phyloP scores from a whole-genome alignment of 2,329 filamentous ascomycete species.

The Bipolaris gigantea region DNA sequence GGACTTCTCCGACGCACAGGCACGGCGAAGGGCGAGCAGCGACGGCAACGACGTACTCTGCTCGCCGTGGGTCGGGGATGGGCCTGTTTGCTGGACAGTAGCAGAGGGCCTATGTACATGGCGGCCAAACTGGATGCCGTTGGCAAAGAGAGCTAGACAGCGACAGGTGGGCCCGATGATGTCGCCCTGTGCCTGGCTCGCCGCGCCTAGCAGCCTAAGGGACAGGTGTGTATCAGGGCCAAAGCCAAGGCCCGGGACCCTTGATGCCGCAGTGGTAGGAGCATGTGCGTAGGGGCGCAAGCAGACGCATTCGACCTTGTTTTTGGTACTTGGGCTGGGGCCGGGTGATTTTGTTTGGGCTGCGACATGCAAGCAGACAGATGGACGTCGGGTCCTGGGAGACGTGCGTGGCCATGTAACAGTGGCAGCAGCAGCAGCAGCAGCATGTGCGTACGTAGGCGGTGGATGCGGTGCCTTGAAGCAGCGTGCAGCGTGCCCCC shows the following conservation, averaged over 20 bases:
- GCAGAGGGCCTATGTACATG: background rate
- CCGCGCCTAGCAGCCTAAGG: slow-evolving; percentile 5
- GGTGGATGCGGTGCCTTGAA: background rate
- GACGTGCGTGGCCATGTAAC: too few relatives aligned
- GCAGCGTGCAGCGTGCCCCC: slow-evolving; percentile 6
- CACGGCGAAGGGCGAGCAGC: background rate
- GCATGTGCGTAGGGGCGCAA: too few relatives aligned
- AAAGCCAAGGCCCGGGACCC: slow-evolving; percentile 6
- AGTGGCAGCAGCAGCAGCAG: background rate
- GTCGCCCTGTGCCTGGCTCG: slow-evolving; percentile 13
- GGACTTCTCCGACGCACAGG: background rate
- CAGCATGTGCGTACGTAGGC: background rate
- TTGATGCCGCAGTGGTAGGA: slow-evolving; percentile 2
- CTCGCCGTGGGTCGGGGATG: background rate
- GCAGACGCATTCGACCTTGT: too few relatives aligned
- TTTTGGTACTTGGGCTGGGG: too few relatives aligned
- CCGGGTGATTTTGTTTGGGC: too few relatives aligned
- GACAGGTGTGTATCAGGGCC: slow-evolving; percentile 10
- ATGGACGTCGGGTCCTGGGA: too few relatives aligned
- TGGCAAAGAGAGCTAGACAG: slow-evolving; percentile 4
- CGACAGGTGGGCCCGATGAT: slow-evolving; percentile 19
- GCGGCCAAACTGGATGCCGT: slow-evolving; percentile 3
- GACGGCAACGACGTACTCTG: background rate
- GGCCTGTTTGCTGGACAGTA: background rate
- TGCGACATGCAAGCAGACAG: too few relatives aligned